Evolutionary conservation across 768 basidiomycete species (phyloP), one percentile per base, ranked within the genome.

Genomic region (Termitomyces sp.): DNA sequence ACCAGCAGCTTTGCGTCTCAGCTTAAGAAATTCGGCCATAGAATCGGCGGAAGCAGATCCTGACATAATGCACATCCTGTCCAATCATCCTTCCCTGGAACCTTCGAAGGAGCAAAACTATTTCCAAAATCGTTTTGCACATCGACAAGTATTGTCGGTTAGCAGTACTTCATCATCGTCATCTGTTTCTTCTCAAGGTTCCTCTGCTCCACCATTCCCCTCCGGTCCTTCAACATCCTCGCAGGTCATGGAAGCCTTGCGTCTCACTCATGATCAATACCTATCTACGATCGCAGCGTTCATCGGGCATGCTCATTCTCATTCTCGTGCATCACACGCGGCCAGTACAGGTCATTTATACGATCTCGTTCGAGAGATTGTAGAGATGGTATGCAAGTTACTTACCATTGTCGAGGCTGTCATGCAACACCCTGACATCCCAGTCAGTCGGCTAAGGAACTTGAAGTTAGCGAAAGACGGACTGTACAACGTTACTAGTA

Each of bases 211-310:
- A 3, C 77, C 82, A 9, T 89, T 91, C 64, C 91, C 90, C 41
- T 77, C 77, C 40, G 92, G 92, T 3, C 85, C 88, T 46, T 83
- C 85, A 38, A 84, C 80, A 23, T 76, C 85, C 47, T 70, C 78
- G 1, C 86, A 90, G 64, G 82, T 91, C 5, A 77, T 89, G 70
- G 86, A 87, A 56, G 84, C 87, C 7, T 78, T 97, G 45, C 84
- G 88, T n/a, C 72, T 77, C 59, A 91, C 91, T 14, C 94, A 97
- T 67, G 94, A 97, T 66, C 83, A 88, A 49, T 89, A 95, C 64
- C 77, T 98, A 11, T 96, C 93, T 5, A 91, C 93, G 19, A 93
- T 97, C 66, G 95, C 97, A 21, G 96, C 95, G 6, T 94, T 99
- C 69, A 97, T 99, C 64, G 96, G 95, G 1, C 94, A 98, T 67